Conservation (phyloP, 2,329 filamentous ascomycete species). For the Aspergillus sp. region DNA sequence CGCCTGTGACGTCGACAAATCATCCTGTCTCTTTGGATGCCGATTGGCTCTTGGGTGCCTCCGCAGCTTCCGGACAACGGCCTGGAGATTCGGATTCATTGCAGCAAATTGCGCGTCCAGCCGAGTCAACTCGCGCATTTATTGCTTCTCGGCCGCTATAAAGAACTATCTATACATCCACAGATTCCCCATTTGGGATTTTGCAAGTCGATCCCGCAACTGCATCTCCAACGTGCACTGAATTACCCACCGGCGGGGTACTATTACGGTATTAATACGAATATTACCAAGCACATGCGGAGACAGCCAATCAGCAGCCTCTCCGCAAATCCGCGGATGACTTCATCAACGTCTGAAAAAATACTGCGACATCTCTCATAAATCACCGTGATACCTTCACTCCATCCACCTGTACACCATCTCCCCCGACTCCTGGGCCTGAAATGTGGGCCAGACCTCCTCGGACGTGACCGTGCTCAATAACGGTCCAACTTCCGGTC, state of each 20-base stretch:
- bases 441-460: slow-evolving; percentile 8
- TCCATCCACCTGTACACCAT: neutral
- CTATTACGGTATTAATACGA: neutral
- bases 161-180: no score
- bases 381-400: neutral
- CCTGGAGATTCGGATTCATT: no score
- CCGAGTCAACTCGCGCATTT: no score
- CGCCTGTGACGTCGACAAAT: slow-evolving; percentile 9
- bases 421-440: neutral
- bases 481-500: slow-evolving; percentile 5
- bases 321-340: slow-evolving; percentile 11
- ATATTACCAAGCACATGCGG: neutral
- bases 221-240: no score
- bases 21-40: neutral
- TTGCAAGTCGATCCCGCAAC: no score
- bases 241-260: neutral
- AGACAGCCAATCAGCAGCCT: slow-evolving; percentile 14
- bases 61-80: neutral
- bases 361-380: slow-evolving; percentile 1
- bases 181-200: no score
- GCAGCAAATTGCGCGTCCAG: no score
- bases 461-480: slow-evolving; percentile 8
- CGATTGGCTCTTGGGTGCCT: slow-evolving; percentile 7
- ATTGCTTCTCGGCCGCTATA: no score
- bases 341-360: slow-evolving; percentile 19